phyloP scores from a whole-genome alignment of 345 rosid genomes.

The Cardamine resedifolia region DNA sequence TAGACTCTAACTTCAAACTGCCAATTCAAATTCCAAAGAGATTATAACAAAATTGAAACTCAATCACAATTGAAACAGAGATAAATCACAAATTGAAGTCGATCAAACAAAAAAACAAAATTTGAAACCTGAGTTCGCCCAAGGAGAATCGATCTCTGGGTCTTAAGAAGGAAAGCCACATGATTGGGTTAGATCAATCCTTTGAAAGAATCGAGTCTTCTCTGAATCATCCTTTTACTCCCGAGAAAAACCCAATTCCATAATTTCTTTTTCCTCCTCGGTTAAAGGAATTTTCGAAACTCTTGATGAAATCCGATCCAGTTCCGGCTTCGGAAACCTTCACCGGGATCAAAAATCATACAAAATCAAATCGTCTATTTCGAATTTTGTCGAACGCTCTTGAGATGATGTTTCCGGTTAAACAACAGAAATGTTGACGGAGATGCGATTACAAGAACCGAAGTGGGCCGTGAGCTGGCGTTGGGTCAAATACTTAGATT shows the following conservation, averaged over 20 bases:
- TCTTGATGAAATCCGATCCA: constrained; percentile 19
- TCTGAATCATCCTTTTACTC: constrained; percentile 39
- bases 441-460: background rate
- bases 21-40: constrained; percentile 12
- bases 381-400: constrained; percentile 19
- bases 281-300: background rate
- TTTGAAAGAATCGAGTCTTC: constrained; percentile 27
- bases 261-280: constrained; percentile 12
- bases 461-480: constrained; percentile 36
- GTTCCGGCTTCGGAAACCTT: constrained; percentile 23
- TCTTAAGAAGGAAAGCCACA: constrained; percentile 90
- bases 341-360: constrained; percentile 22
- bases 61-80: no score
- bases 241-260: constrained; percentile 32
- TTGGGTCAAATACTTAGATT: constrained; percentile 22
- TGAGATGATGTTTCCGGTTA: no score
- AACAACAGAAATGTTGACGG: constrained; percentile 27
- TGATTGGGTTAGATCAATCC: constrained; percentile 52
- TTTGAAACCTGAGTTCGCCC: constrained; percentile 82
- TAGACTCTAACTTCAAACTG: constrained; percentile 6
- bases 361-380: background rate
- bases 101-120: background rate
- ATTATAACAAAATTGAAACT: background rate
- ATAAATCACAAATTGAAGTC: no score
- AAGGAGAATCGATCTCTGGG: constrained; percentile 94